phyloP scores from a whole-genome alignment of 2,329 filamentous ascomycete species.

The Colletotrichum liaoningense region DNA sequence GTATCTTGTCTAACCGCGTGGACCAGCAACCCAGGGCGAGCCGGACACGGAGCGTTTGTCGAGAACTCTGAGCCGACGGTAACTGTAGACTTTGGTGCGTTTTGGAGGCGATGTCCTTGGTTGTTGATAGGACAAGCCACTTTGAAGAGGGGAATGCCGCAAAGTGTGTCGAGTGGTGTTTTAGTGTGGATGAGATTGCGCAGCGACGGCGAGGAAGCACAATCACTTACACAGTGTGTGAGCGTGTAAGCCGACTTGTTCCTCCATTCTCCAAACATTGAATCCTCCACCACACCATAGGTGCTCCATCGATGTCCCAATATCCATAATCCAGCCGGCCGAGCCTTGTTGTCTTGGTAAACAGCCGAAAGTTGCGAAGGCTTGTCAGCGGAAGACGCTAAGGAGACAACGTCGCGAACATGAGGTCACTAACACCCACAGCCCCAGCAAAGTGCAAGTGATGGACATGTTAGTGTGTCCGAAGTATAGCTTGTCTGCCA shows the following conservation, averaged over 20 bases:
- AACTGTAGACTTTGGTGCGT: conserved; percentile 7
- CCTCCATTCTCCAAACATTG: neutral
- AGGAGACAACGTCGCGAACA: neutral
- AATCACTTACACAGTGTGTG: conserved; percentile 22
- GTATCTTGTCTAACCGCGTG: conserved; percentile 21
- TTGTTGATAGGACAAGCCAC: conserved; percentile 34
- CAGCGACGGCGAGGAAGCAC: conserved; percentile 21
- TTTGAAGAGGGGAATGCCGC: conserved; percentile 29
- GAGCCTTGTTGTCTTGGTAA: conserved; percentile 1
- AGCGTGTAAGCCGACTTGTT: neutral
- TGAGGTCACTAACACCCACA: conserved; percentile 21
- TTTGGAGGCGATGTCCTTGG: conserved; percentile 17
- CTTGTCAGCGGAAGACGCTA: conserved; percentile 6
- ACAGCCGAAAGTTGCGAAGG: conserved; percentile 12
- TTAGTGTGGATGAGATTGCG: conserved; percentile 33
- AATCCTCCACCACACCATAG: neutral
- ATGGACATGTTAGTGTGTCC: neutral
- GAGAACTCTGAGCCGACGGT: conserved; percentile 19
- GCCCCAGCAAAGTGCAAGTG: conserved; percentile 15
- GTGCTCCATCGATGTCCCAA: conserved; percentile 1
- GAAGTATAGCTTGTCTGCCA: neutral
- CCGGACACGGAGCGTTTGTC: conserved; percentile 23
- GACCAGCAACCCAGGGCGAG: conserved; percentile 30
- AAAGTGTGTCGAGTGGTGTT: conserved; percentile 35
- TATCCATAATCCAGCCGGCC: neutral